phyloP scores from a whole-genome alignment of 192 early-diverging fungal species.

The Geosiphon pyriformis region DNA sequence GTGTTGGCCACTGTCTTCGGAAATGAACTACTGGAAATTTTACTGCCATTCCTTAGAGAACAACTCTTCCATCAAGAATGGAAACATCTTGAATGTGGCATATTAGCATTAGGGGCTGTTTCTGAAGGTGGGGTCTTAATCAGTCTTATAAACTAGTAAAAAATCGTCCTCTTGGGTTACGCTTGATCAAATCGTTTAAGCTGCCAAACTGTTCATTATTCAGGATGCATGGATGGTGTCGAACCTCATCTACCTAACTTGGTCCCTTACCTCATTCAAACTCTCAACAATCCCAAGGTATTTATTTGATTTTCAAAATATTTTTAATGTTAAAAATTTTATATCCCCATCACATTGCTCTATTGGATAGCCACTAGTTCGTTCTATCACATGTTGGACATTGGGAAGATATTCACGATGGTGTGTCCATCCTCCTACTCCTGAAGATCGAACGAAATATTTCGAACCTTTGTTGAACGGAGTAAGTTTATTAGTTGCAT shows the following conservation, averaged over 20 bases:
- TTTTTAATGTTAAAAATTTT: not conserved
- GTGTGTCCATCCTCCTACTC: slow-evolving; percentile 55
- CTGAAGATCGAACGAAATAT: slow-evolving; percentile 55
- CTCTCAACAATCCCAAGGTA: slow-evolving; percentile 76
- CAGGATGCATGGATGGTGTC: slow-evolving; percentile 82
- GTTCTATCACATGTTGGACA: slow-evolving; percentile 99
- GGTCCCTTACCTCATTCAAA: slow-evolving; percentile 78
- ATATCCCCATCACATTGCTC: not conserved
- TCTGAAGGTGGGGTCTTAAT: slow-evolving; percentile 69
- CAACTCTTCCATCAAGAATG: slow-evolving; percentile 83
- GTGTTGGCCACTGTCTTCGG: slow-evolving; percentile 86
- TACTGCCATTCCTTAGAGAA: slow-evolving; percentile 82
- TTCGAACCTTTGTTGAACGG: slow-evolving; percentile 83
- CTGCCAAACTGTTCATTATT: no score
- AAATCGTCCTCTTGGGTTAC: no score
- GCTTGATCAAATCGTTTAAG: no score
- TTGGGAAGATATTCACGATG: slow-evolving; percentile 88
- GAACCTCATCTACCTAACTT: slow-evolving; percentile 82
- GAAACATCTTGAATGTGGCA: slow-evolving; percentile 89
- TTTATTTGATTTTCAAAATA: not conserved
- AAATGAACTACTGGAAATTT: slow-evolving; percentile 73
- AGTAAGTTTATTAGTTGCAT: slow-evolving; percentile 23
- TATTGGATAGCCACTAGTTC: slow-evolving; percentile 70
- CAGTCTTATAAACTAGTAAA: no score
- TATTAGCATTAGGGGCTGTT: slow-evolving; percentile 95